These are phyloP conservation scores for Daldinia vernicosa DNA, from an alignment of 495 filamentous ascomycete species.

Conservation along the genomic window DNA sequence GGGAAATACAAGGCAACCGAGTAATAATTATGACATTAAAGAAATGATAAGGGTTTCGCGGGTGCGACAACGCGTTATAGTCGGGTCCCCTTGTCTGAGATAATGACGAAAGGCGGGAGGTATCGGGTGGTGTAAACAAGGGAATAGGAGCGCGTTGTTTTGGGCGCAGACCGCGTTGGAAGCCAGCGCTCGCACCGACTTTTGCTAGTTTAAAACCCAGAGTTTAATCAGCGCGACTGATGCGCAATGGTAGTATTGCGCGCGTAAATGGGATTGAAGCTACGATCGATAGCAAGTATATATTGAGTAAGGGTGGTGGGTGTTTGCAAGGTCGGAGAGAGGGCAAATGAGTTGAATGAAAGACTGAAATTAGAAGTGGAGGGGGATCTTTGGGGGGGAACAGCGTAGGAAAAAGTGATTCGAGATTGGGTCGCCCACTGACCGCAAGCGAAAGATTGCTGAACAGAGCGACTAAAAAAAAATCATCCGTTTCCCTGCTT, in stretches of 20 bases:
- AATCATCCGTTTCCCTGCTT: conserved; percentile 28
- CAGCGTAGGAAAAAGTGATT: conserved; percentile 33
- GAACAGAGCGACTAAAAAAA: conserved; percentile 38
- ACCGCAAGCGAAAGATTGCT: conserved; percentile 40
- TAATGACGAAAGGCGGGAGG: conserved; percentile 36
- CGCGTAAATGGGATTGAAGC: conserved; percentile 14
- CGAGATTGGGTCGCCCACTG: conserved; percentile 32
- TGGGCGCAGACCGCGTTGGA: conserved; percentile 42
- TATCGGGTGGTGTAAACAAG: conserved; percentile 48
- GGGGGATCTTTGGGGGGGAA: conserved; percentile 29
- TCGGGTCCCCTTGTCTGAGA: conserved; percentile 19
- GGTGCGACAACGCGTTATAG: conserved; percentile 41
- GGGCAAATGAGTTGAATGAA: conserved; percentile 40
- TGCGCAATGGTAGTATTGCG: conserved; percentile 23
- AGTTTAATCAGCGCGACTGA: conserved; percentile 32
- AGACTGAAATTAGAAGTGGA: conserved; percentile 40
- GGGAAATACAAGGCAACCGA: conserved; percentile 14
- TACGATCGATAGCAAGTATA: conserved; percentile 32
- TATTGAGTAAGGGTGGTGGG: conserved; percentile 17
- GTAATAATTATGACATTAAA: conserved; percentile 44
- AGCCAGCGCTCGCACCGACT: conserved; percentile 28
- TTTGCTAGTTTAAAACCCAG: conserved; percentile 1
- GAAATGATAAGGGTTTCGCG: conserved; percentile 34
- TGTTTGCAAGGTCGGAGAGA: conserved; percentile 34
- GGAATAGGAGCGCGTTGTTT: conserved; percentile 52